phyloP scores from a whole-genome alignment of 2,329 filamentous ascomycete species.

The Monosporascus ibericus region DNA sequence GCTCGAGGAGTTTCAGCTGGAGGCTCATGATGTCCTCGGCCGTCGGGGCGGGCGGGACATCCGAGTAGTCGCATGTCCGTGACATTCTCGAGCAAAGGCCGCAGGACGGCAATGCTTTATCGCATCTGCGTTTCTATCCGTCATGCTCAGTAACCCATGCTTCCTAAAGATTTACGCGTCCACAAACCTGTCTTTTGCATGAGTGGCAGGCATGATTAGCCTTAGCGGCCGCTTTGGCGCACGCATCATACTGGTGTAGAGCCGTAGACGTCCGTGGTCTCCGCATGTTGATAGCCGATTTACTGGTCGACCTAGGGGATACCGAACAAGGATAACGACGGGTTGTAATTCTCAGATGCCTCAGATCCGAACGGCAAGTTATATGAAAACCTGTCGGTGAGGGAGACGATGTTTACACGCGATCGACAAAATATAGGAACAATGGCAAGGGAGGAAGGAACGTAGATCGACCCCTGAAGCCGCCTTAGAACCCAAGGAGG shows the following conservation, averaged over 20 bases:
- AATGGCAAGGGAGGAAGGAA: no score
- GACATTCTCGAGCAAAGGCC: conserved; percentile 38
- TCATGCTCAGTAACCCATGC: not conserved
- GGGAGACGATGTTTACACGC: no score
- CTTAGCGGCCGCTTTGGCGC: not conserved
- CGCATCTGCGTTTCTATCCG: conserved; percentile 45
- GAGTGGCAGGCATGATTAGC: not conserved
- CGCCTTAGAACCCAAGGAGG: no score
- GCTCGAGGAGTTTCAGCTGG: conserved; percentile 29
- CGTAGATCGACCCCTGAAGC: no score
- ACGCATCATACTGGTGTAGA: not conserved
- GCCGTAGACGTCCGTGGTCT: not conserved
- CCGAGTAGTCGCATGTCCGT: conserved; percentile 35
- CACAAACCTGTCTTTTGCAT: not conserved
- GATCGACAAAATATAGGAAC: no score
- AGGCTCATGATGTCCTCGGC: conserved; percentile 34
- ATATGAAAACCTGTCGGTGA: no score
- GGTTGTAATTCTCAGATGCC: no score
- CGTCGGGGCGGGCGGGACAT: conserved; percentile 28
- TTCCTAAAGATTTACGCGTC: not conserved
- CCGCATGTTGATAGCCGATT: not conserved
- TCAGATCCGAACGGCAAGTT: no score
- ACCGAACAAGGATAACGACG: no score
- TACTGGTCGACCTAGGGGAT: no score
- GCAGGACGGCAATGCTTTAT: conserved; percentile 43